Conservation (phyloP, 345 rosid species). For the Noccaea caerulescens region DNA sequence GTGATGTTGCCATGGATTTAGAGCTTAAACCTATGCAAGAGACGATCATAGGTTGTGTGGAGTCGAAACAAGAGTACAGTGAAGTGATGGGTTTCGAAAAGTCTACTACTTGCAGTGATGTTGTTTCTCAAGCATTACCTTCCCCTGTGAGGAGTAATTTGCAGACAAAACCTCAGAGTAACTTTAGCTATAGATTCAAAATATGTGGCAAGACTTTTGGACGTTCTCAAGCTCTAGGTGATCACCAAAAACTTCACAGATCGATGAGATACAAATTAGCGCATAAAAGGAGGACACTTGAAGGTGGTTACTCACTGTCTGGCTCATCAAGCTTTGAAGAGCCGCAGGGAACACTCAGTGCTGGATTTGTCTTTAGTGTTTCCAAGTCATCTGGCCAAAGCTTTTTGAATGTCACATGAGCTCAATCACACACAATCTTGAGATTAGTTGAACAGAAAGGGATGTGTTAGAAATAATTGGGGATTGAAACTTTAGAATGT, state of each 20-base stretch:
- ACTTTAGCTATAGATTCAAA: conserved; percentile 4
- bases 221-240: conserved; percentile 27
- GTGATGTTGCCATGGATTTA: conserved; percentile 3
- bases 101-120: not conserved
- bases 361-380: conserved; percentile 23
- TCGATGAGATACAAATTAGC: not conserved
- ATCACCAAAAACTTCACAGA: conserved; percentile 25
- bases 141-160: not conserved
- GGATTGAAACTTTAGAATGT: conserved; percentile 8
- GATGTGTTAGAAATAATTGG: not conserved
- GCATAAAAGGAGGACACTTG: not conserved
- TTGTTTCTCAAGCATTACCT: conserved; percentile 7
- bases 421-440: not conserved
- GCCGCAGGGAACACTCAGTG: not conserved
- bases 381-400: conserved; percentile 14
- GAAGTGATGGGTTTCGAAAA: not conserved
- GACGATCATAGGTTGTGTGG: conserved; percentile 9
- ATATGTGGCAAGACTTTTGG: conserved; percentile 26
- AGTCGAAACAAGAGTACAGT: conserved; percentile 3
- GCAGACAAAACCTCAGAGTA: not conserved
- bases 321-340: conserved; percentile 5
- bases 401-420: not conserved
- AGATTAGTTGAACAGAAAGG: conserved; percentile 7
- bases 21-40: conserved; percentile 7
- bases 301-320: conserved; percentile 3